Conservation (phyloP, 306 rosid species). For the Fagus sylvatica region DNA sequence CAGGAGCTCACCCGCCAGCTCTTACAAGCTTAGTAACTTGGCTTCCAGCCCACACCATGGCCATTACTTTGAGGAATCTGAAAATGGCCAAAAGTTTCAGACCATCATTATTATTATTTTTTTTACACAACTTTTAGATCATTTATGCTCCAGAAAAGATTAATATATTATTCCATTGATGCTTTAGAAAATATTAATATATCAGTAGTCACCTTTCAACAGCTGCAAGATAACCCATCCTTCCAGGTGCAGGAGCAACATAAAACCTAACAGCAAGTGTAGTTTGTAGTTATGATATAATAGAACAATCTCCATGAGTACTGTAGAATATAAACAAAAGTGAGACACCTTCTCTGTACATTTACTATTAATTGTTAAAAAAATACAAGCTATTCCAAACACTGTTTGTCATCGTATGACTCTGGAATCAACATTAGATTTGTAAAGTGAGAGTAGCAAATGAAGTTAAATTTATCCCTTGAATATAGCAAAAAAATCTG, state of each 20-base stretch:
- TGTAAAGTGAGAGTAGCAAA: not conserved
- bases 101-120: not conserved
- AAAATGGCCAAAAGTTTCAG: slow-evolving; percentile 9
- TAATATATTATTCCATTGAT: not conserved
- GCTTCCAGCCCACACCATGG: slow-evolving; percentile 98
- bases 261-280: slow-evolving; percentile 59
- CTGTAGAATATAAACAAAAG: not conserved
- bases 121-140: not conserved
- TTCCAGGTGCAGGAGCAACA: slow-evolving; percentile 79
- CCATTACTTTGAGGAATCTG: slow-evolving; percentile 90
- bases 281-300: not conserved
- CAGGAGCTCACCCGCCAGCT: slow-evolving; percentile 81
- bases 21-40: slow-evolving; percentile 84
- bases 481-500: no score
- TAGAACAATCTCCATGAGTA: not conserved
- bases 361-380: not conserved
- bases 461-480: not conserved
- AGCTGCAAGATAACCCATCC: slow-evolving; percentile 87
- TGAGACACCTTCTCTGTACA: not conserved
- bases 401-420: not conserved
- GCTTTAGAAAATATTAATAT: not conserved
- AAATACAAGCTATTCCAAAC: not conserved
- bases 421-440: not conserved
- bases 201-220: slow-evolving; percentile 53
- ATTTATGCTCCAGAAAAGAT: not conserved